These are phyloP conservation scores for Pythium sp. DNA, from an alignment of 352 stramenopile species.

Conservation along the genomic window DNA sequence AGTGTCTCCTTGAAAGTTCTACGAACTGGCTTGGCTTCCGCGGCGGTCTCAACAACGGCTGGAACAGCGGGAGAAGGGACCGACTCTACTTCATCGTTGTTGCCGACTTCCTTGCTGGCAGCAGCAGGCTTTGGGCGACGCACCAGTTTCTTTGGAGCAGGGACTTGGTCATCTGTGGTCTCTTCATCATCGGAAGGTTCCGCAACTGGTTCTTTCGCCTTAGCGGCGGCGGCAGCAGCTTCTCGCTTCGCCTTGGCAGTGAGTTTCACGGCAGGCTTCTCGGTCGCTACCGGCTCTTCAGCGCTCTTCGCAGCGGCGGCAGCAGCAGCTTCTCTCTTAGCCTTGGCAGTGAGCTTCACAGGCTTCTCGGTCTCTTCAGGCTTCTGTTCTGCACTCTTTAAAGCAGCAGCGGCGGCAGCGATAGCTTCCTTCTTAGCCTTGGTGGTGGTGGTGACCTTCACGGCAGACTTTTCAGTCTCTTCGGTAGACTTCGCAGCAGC, in stretches of 20 bases:
- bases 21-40: slow-evolving; percentile 16
- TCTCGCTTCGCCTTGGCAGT: slow-evolving; percentile 5
- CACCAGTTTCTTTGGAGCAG: slow-evolving; percentile 21
- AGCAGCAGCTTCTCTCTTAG: slow-evolving; percentile 16
- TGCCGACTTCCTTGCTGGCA: slow-evolving; percentile 15
- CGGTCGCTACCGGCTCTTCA: not conserved
- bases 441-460: not conserved
- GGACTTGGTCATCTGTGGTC: slow-evolving; percentile 22
- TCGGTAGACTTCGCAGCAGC: no score
- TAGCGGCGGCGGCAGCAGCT: slow-evolving; percentile 4
- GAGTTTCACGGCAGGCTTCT: not conserved
- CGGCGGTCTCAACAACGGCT: not conserved
- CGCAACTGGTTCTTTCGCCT: not conserved
- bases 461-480: not conserved
- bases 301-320: not conserved
- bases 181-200: slow-evolving; percentile 8
- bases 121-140: slow-evolving; percentile 20
- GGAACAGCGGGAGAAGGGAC: not conserved
- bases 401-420: not conserved
- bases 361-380: not conserved
- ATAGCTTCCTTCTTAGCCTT: not conserved
- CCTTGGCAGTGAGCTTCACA: slow-evolving; percentile 15
- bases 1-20: slow-evolving; percentile 47
- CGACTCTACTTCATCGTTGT: slow-evolving; percentile 2
- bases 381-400: not conserved